These are phyloP conservation scores for Globisporangium canariense DNA, from an alignment of 352 stramenopile genomes.

Conservation along the genomic window DNA sequence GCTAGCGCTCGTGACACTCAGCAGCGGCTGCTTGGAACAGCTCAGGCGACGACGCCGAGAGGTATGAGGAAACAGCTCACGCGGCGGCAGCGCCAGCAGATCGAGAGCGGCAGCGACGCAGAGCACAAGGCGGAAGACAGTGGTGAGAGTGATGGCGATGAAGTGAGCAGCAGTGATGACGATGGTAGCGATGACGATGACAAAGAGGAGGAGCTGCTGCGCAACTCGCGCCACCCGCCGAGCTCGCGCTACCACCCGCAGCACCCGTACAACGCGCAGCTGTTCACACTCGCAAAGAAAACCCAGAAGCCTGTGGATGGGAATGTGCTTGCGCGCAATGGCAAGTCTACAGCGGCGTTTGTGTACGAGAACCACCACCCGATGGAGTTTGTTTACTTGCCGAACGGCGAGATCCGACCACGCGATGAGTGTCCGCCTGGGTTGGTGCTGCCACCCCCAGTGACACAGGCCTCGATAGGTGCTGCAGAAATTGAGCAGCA, in stretches of 20 bases:
- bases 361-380: constrained; percentile 20
- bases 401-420: constrained; percentile 56
- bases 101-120: constrained; percentile 10
- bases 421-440: constrained; percentile 51
- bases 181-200: not conserved
- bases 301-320: not conserved
- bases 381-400: constrained; percentile 64
- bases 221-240: constrained; percentile 18
- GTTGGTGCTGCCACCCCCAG: constrained; percentile 31
- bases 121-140: constrained; percentile 21
- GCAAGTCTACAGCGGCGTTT: constrained; percentile 10
- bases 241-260: constrained; percentile 28
- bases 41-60: constrained; percentile 7
- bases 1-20: constrained; percentile 16
- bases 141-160: constrained; percentile 15
- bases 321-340: constrained; percentile 5
- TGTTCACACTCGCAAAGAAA: constrained; percentile 21
- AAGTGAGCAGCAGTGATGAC: not conserved
- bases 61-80: not conserved
- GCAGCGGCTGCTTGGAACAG: not conserved
- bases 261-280: constrained; percentile 41
- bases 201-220: constrained; percentile 9
- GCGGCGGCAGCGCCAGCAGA: not conserved
- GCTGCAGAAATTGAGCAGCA: not conserved
- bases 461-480: not conserved